Conservation (phyloP, 2,329 filamentous ascomycete genomes). For the Chaetomiaceae sp. region DNA sequence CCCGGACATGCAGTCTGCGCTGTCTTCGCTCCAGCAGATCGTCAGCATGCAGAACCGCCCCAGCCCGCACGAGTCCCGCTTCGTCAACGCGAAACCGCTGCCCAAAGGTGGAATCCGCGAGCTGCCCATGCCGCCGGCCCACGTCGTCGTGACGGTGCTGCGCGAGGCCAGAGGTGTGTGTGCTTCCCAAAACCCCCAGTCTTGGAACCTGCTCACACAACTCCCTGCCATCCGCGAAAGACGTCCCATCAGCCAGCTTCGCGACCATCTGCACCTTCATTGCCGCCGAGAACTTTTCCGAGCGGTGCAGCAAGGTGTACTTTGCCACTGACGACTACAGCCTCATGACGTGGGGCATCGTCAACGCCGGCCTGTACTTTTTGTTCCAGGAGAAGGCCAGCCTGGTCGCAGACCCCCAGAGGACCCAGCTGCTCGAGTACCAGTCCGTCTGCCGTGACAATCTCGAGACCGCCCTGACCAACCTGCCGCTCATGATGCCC, state of each 20-base stretch:
- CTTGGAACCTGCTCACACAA: too few species aligned
- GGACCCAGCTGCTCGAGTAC: conserved; percentile 31
- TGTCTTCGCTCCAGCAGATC: conserved; percentile 48
- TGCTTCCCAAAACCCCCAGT: too few species aligned
- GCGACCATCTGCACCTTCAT: conserved; percentile 47
- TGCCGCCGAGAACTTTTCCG: conserved; percentile 45
- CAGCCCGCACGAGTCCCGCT: conserved; percentile 40
- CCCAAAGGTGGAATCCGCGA: conserved; percentile 45
- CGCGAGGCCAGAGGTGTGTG: conserved; percentile 42
- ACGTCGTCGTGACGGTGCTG: conserved; percentile 44
- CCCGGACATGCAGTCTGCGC: conserved; percentile 49
- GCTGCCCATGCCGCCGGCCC: conserved; percentile 50
- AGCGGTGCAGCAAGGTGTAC: conserved; percentile 46
- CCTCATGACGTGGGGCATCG: conserved; percentile 46
- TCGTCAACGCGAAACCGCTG: conserved; percentile 42
- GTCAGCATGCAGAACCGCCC: conserved; percentile 46
- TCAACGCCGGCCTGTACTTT: conserved; percentile 47
- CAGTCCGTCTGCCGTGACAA: conserved; percentile 42
- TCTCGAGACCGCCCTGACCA: conserved; percentile 45
- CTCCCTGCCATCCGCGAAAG: conserved; percentile 28
- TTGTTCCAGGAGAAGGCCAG: conserved; percentile 44
- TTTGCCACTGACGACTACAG: conserved; percentile 48
- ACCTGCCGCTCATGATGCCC: conserved; percentile 53
- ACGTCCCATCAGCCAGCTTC: conserved; percentile 44
- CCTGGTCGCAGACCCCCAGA: conserved; percentile 31